phyloP scores from a whole-genome alignment of 192 early-diverging fungal genomes.

The Umbelopsis ramanniana region DNA sequence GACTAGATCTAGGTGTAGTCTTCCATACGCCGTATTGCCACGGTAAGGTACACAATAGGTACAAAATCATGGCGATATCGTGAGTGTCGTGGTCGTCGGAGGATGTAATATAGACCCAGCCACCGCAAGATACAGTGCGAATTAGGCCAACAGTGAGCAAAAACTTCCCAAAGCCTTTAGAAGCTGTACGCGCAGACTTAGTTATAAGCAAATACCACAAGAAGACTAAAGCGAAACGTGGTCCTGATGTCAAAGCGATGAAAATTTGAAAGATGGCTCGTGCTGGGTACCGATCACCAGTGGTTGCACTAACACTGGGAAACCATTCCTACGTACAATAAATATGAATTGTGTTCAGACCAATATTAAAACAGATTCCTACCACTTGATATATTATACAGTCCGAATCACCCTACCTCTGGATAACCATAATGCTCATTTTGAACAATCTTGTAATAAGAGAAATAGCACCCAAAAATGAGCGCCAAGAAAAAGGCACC shows the following conservation, averaged over 20 bases:
- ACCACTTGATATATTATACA: no score
- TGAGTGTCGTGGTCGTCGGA: conserved; percentile 78
- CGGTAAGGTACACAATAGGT: conserved; percentile 73
- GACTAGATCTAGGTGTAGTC: conserved; percentile 40
- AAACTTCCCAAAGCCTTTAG: conserved; percentile 32
- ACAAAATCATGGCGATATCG: conserved; percentile 79
- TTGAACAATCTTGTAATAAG: conserved; percentile 80
- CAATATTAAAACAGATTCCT: neutral
- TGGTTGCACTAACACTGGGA: conserved; percentile 80
- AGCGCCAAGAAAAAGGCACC: conserved; percentile 72
- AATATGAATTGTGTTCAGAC: neutral
- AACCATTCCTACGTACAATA: conserved; percentile 62
- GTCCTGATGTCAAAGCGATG: conserved; percentile 68
- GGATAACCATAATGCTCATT: conserved; percentile 80
- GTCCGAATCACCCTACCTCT: conserved; percentile 41
- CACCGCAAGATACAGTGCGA: conserved; percentile 76
- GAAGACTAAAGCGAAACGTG: conserved; percentile 52
- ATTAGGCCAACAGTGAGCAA: conserved; percentile 48
- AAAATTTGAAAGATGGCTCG: conserved; percentile 76
- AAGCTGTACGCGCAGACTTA: conserved; percentile 20
- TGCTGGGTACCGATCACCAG: conserved; percentile 78
- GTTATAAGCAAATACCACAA: conserved; percentile 47
- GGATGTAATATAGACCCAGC: conserved; percentile 86
- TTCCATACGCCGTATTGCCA: conserved; percentile 68
- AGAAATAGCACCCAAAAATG: conserved; percentile 65